These are phyloP conservation scores for Ogataea pini DNA, from an alignment of 805 yeast genomes.

Conservation along the genomic window DNA sequence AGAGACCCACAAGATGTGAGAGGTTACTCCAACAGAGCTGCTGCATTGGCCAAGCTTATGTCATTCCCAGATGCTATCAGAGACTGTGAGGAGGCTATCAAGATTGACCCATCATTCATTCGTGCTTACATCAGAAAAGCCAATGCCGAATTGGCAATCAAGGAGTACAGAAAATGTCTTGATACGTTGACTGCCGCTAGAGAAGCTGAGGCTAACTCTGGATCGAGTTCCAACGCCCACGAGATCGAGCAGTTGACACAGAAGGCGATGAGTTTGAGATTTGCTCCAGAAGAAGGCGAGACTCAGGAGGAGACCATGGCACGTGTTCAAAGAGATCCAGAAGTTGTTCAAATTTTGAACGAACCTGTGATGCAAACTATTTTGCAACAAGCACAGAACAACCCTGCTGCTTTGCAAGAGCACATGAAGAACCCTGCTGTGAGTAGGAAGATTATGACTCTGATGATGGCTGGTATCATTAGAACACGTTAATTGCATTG, in stretches of 20 bases:
- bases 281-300: slow-evolving; percentile 81
- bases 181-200: slow-evolving; percentile 83
- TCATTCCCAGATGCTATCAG: slow-evolving; percentile 95
- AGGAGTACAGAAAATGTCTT: slow-evolving; percentile 77
- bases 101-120: slow-evolving; percentile 82
- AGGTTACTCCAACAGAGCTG: slow-evolving; percentile 98
- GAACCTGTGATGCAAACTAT: slow-evolving; percentile 97
- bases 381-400: slow-evolving; percentile 86
- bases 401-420: slow-evolving; percentile 96
- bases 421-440: slow-evolving; percentile 97
- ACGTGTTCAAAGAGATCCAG: slow-evolving; percentile 92
- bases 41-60: slow-evolving; percentile 90
- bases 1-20: slow-evolving; percentile 97
- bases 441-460: slow-evolving; percentile 78
- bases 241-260: slow-evolving; percentile 83
- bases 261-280: slow-evolving; percentile 78
- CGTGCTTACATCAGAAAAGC: slow-evolving; percentile 98
- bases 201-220: slow-evolving; percentile 63
- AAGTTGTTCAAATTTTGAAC: slow-evolving; percentile 81
- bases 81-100: slow-evolving; percentile 90
- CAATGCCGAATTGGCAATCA: slow-evolving; percentile 86
- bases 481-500: slow-evolving; percentile 84
- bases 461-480: slow-evolving; percentile 96
- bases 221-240: slow-evolving; percentile 52
- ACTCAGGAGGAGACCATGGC: slow-evolving; percentile 93